Percentiles rank a stretch among this genome's conserved stretches.
phyloP scores from a whole-genome alignment of 495 filamentous ascomycete species.

The Mycothermus thermophilus region DNA sequence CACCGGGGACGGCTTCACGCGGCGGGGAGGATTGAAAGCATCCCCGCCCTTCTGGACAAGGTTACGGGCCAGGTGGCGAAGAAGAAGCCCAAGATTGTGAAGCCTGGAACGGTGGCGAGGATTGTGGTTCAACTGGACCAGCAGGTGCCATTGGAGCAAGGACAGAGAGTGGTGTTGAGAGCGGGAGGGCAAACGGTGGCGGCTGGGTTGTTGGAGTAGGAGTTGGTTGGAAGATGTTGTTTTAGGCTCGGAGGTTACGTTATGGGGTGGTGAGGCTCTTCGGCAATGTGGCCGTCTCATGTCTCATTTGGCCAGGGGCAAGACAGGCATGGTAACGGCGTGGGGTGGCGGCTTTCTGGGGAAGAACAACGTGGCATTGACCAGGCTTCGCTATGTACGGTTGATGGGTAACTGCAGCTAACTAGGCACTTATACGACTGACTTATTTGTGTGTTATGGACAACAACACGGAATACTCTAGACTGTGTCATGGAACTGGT shows the following conservation, averaged over 20 bases:
- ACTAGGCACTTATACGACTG: no score
- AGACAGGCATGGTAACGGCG: no score
- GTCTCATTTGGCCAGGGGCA: background rate
- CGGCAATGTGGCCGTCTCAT: background rate
- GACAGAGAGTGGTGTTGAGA: conserved; percentile 66
- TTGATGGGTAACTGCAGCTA: no score
- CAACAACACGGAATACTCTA: no score
- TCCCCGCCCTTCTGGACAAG: conserved; percentile 67
- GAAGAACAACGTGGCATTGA: no score
- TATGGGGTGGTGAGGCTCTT: conserved; percentile 15
- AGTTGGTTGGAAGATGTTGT: background rate
- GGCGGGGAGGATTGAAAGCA: conserved; percentile 53
- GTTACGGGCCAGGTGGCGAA: conserved; percentile 51
- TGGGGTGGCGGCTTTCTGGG: no score
- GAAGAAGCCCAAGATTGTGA: conserved; percentile 72
- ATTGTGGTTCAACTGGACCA: conserved; percentile 57
- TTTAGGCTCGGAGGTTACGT: no score
- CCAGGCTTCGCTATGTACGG: no score
- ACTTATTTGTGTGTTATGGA: no score
- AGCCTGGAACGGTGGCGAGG: conserved; percentile 54
- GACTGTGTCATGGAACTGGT: no score
- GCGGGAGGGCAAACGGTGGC: conserved; percentile 70
- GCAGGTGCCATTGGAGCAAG: conserved; percentile 65
- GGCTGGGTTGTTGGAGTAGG: conserved; percentile 67
- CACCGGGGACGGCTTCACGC: conserved; percentile 73